Evolutionary conservation across 345 rosid genomes (phyloP).

Genomic region (Eucalyptus cladocalyx): DNA sequence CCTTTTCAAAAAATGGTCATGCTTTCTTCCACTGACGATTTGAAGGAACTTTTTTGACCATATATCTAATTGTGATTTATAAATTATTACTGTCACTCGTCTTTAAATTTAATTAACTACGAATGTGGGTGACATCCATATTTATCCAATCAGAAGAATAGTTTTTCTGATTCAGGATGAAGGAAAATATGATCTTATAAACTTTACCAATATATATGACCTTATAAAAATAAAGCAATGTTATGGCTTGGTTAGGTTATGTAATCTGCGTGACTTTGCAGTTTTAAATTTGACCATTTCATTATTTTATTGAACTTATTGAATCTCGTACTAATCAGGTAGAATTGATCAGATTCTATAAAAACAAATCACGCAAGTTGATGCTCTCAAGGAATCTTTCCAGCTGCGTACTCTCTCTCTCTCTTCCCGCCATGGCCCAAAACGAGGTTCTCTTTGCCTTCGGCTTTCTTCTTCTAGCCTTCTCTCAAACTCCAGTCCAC

Average conservation of each 20-base stretch:
- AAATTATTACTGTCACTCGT: not conserved
- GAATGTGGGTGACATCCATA: not conserved
- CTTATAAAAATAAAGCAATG: not conserved
- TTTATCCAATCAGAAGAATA: not conserved
- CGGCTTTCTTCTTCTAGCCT: not conserved
- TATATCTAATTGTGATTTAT: not conserved
- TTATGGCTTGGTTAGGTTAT: not conserved
- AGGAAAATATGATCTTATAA: not conserved
- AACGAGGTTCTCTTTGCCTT: not conserved
- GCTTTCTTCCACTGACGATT: not conserved
- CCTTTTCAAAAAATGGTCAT: not conserved
- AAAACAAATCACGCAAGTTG: not conserved
- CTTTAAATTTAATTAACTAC: not conserved
- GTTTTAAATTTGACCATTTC: not conserved
- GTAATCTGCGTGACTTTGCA: not conserved
- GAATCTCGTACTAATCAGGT: not conserved
- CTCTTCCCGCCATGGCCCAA: not conserved
- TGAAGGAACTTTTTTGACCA: not conserved
- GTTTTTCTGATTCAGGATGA: not conserved
- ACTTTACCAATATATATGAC: too few species aligned
- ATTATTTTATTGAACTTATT: not conserved
- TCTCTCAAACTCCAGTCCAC: not conserved
- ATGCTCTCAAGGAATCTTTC: not conserved
- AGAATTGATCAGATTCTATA: not conserved
- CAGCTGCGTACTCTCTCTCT: not conserved